A percentile compares a stretch with the other conserved stretches of the same genome.
Conservation (phyloP, 148 eudicot species). For the Gaultheria prostrata region DNA sequence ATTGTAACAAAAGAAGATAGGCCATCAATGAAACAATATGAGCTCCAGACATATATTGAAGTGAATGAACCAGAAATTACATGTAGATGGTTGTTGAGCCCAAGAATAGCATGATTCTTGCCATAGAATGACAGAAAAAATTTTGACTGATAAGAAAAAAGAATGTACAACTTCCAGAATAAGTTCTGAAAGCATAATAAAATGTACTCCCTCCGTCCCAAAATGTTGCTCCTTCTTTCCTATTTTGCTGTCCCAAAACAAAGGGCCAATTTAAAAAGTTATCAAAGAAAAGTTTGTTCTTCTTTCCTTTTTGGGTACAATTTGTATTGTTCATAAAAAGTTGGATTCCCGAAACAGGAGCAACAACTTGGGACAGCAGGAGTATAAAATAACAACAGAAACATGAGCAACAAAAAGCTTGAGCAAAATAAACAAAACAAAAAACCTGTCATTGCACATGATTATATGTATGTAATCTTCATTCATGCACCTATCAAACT, state of each 20-base stretch:
- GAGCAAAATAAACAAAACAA: background rate
- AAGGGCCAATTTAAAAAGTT: too few species aligned
- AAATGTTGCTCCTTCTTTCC: too few species aligned
- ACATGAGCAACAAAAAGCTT: slow-evolving; percentile 5
- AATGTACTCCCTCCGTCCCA: too few species aligned
- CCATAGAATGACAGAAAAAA: background rate
- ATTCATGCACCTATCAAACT: background rate
- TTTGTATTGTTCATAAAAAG: too few species aligned
- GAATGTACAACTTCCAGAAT: background rate
- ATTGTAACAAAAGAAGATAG: slow-evolving; percentile 24
- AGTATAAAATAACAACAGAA: background rate
- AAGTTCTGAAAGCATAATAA: background rate
- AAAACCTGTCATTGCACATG: background rate
- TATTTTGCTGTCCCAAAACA: too few species aligned
- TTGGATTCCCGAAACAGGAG: too few species aligned
- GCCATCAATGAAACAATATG: slow-evolving; percentile 3
- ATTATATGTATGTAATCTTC: background rate
- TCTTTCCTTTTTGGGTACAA: too few species aligned
- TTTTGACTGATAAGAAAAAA: background rate
- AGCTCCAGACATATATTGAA: background rate
- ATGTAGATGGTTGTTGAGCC: background rate
- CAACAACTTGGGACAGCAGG: too few species aligned
- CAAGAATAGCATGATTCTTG: background rate
- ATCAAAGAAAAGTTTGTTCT: too few species aligned
- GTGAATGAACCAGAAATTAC: background rate